Evolutionary conservation across 208 protist genomes (phyloP), one percentile per base, ranked within the genome.

Genomic region (Wallacemonas collosoma): DNA sequence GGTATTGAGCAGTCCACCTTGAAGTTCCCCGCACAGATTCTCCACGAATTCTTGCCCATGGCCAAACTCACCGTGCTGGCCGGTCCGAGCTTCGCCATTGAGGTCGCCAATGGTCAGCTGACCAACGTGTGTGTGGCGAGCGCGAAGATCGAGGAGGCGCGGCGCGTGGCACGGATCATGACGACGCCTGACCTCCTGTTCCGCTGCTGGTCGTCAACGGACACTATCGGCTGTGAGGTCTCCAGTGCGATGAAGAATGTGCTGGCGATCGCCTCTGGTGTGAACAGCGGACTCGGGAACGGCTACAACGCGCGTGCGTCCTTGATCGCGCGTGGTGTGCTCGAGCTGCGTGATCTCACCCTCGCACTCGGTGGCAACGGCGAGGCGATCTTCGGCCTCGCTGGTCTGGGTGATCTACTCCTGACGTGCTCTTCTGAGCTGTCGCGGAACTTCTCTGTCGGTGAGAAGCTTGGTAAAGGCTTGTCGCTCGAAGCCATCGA

Each of bases 161-260:
- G 76, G 48, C 81, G 74, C 67, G 75, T 95, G 62, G 91, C 97
- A 81, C 65, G 75, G 50, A 89, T 97, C 51, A 80, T 98, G 68
- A 92, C 85, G 17, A 88, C 82, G 9, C 58, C 72, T 17, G 82
- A 94, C 70, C 79, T 74, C 58, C 75, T 76, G 58, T 97, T 98
- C 73, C 79, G 90, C 56, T 91, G 87, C 72, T 97, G 90, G 77
- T 80, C 90, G 40, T 83, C 85, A 9, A 89, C 86, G 56, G 95
- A 98, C 74, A 83, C 77, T 14, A 76, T 94, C 47, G 95, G 95
- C 17, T 93, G 87, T 51, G 93, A 98, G 81, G 84, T 97, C 38
- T 81, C 88, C 57, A 95, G 93, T 74, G 91, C 94, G n/a, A 61
- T 97, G 40, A 96, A 97, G 81, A 97, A 97, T 81, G 93, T 98